phyloP scores from a whole-genome alignment of 495 filamentous ascomycete species.

The Xylona heveae region DNA sequence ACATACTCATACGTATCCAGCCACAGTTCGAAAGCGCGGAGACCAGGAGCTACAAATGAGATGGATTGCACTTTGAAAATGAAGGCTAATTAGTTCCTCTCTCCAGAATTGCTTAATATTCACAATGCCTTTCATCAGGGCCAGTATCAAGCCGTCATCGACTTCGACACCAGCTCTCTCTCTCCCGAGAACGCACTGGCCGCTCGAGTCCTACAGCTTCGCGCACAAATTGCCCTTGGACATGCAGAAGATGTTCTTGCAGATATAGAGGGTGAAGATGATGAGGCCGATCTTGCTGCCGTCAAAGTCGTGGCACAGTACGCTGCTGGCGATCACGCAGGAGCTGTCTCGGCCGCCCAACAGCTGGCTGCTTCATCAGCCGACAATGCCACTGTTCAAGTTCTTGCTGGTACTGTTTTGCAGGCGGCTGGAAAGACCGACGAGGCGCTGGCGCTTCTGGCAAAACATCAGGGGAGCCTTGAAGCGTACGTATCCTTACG shows the following conservation, averaged over 20 bases:
- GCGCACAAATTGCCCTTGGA: conserved; percentile 63
- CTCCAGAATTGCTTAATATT: conserved; percentile 77
- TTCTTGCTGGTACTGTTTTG: conserved; percentile 57
- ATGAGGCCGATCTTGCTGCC: conserved; percentile 52
- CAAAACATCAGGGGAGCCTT: conserved; percentile 59
- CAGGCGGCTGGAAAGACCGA: conserved; percentile 57
- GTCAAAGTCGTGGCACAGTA: conserved; percentile 59
- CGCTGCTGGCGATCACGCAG: conserved; percentile 30
- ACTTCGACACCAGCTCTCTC: conserved; percentile 56
- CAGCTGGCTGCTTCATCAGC: conserved; percentile 37
- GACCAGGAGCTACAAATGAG: no score
- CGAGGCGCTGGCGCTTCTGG: conserved; percentile 58
- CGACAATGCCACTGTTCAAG: conserved; percentile 66
- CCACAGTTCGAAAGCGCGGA: background rate
- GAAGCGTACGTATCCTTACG: conserved; percentile 45
- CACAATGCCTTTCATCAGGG: conserved; percentile 90
- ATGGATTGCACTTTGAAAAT: no score
- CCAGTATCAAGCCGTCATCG: conserved; percentile 63
- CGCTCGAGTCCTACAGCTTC: conserved; percentile 59
- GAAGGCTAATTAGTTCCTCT: conserved; percentile 5
- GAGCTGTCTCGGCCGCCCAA: conserved; percentile 40
- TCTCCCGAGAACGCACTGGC: conserved; percentile 55
- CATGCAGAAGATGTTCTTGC: conserved; percentile 49
- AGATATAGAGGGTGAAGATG: conserved; percentile 39
- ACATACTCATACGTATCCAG: conserved; percentile 1